Base-by-base conservation (phyloP, 805 yeast species). In the Wickerhamiella shivajii region DNA sequence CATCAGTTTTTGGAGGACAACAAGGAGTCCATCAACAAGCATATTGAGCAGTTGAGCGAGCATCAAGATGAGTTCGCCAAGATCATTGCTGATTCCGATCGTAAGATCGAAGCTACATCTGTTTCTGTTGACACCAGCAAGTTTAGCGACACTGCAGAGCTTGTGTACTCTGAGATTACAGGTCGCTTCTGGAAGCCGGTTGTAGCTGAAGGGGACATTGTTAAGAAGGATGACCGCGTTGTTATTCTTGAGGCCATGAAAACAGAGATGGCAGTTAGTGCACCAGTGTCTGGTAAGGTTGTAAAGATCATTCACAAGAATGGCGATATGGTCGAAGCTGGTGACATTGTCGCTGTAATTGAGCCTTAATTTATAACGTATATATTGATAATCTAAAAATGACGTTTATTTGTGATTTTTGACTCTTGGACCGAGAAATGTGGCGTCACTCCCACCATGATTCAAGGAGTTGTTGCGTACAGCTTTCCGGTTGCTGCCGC, bases 191-290 rank as follows among this genome's bases (percentile, higher is more conserved):
- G 98, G 98, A 87, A 90, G 57, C 71, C 92, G 1, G 60, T 84
- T 44, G 92, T 77, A 18, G 59, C 65, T 37, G 85, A 67, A 29
- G 95, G 95, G 16, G 90, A 79, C 46, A 57, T 43, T 4, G 92
- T 87, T 18, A 59, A 62, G 33, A 66, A 59, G 29, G 92, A 85
- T 21, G 87, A 81, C 46, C 83, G 83, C 4, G 63, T 87, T 40
- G 69, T 87, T 44, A 83, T 90, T 24, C 80, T 87, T 34, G 98
- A 87, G 57, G 97, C 98, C 36, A 87, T 87, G 98, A 87, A 87
- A 65, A 90, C 97, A 0, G 98, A 87, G 59, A 87, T 87, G 96
- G 69, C 72, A 32, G 93, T 87, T 22, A 63, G 57, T 35, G 72
- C 96, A 14, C 67, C 93, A 1, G 45, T 39, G 5, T 38, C 28